phyloP scores from a whole-genome alignment of 129 eudicot species.

The Saussurea involucrata region DNA sequence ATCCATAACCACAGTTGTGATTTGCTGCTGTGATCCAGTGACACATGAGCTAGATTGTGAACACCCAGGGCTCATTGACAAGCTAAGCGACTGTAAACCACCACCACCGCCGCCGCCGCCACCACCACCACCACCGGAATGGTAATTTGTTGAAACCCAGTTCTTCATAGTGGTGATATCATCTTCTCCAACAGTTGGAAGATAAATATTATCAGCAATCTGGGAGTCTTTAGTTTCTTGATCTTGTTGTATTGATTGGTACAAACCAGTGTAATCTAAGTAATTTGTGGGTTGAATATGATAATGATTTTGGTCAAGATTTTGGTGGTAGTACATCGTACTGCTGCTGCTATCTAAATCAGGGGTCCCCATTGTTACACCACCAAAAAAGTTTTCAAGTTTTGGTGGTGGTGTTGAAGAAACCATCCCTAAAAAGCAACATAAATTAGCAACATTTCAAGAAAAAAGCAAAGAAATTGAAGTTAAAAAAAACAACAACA shows the following conservation, averaged over 20 bases:
- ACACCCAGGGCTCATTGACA: slow-evolving; percentile 86
- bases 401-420: slow-evolving; percentile 61
- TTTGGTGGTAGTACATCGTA: slow-evolving; percentile 55
- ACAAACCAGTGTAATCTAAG: slow-evolving; percentile 46
- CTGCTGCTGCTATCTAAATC: slow-evolving; percentile 37
- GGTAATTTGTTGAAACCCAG: slow-evolving; percentile 51
- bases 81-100: slow-evolving; percentile 70
- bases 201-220: slow-evolving; percentile 27
- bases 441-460: slow-evolving; percentile 15
- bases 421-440: slow-evolving; percentile 44
- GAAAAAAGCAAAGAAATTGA: not conserved
- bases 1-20: slow-evolving; percentile 59
- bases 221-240: slow-evolving; percentile 13
- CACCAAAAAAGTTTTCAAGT: slow-evolving; percentile 90
- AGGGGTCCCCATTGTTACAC: slow-evolving; percentile 69
- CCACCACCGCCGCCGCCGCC: no score
- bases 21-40: slow-evolving; percentile 63
- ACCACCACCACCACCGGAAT: slow-evolving; percentile 29
- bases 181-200: slow-evolving; percentile 39
- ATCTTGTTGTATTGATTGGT: slow-evolving; percentile 35
- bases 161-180: slow-evolving; percentile 32
- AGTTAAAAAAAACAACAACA: not conserved
- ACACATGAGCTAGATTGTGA: slow-evolving; percentile 79
- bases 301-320: slow-evolving; percentile 19
- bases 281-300: slow-evolving; percentile 46